Conservation (phyloP, 345 rosid genomes). For the Sonneratia caseolaris region DNA sequence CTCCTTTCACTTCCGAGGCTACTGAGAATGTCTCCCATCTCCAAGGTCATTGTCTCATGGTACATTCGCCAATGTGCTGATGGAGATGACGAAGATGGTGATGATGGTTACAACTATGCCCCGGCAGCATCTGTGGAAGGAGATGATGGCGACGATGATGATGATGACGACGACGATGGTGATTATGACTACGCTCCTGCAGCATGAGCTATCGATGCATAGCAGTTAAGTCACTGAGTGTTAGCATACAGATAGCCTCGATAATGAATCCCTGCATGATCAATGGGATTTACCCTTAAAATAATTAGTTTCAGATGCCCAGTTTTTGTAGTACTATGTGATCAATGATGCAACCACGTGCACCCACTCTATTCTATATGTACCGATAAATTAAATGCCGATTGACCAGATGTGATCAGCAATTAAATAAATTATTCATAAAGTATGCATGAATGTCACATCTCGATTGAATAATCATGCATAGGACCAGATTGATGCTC, state of each 20-base stretch:
- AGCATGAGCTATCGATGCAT: not conserved
- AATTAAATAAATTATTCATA: no score
- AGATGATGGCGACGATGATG: not conserved
- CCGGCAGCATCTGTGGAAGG: not conserved
- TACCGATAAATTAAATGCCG: no score
- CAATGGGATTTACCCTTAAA: no score
- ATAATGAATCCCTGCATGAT: not conserved
- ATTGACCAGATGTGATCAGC: no score
- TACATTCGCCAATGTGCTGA: not conserved
- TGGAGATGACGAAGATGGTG: slow-evolving; percentile 3
- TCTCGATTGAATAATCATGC: no score
- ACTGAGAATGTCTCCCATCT: slow-evolving; percentile 1
- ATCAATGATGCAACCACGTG: not conserved
- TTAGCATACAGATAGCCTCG: not conserved
- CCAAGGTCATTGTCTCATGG: not conserved
- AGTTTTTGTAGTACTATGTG: not conserved
- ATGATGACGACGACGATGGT: not conserved
- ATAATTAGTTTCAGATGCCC: not conserved
- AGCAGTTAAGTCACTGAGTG: not conserved
- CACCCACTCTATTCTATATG: no score
- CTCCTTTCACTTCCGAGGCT: not conserved
- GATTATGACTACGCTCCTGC: slow-evolving; percentile 10
- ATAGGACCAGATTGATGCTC: no score
- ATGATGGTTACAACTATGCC: not conserved
- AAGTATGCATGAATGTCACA: no score